These are phyloP conservation scores for Moricandia arvensis DNA, from an alignment of 345 rosid genomes.

Conservation along the genomic window DNA sequence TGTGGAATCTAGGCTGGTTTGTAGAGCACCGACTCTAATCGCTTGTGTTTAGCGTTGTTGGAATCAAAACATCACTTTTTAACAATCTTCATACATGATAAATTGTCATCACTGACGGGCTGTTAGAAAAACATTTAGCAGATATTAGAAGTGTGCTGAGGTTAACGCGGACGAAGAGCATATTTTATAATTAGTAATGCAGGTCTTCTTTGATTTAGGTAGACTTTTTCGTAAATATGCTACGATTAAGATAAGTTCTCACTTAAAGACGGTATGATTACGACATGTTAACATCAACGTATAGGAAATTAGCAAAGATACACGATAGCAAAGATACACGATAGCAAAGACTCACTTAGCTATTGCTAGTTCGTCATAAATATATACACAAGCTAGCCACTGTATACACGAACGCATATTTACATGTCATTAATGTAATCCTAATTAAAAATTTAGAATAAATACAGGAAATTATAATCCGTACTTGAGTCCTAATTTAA, in stretches of 20 bases:
- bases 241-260: not conserved
- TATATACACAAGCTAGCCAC: not conserved
- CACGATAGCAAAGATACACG: not conserved
- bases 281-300: not conserved
- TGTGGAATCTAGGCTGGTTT: too few species aligned
- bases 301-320: not conserved
- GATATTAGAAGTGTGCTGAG: not conserved
- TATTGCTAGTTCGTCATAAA: not conserved
- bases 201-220: not conserved
- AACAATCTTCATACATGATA: too few species aligned
- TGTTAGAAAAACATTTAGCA: not conserved
- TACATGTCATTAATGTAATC: not conserved
- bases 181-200: not conserved
- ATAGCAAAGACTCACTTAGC: not conserved
- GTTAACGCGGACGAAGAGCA: not conserved
- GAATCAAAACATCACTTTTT: too few species aligned
- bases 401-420: not conserved
- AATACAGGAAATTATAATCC: not conserved
- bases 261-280: not conserved
- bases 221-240: not conserved
- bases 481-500: not conserved
- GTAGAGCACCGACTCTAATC: too few species aligned
- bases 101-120: too few species aligned
- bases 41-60: too few species aligned
- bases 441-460: not conserved